These are phyloP conservation scores for Blyttiomyces sp. DNA, from an alignment of 371 early-diverging fungal species.

Conservation along the genomic window DNA sequence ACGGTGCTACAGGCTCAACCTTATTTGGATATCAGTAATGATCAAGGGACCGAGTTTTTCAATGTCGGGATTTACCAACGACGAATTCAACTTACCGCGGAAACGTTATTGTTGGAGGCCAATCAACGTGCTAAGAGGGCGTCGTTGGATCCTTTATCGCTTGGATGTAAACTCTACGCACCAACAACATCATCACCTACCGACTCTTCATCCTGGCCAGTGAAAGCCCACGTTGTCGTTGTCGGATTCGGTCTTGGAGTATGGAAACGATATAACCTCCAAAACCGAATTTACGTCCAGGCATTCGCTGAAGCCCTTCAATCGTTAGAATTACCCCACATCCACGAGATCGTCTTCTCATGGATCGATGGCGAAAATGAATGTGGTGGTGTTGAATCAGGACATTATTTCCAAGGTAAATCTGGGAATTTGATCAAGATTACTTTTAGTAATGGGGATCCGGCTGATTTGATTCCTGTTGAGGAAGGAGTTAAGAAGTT, in stretches of 20 bases:
- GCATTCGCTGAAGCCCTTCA: conserved; percentile 15
- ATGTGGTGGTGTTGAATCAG: neutral
- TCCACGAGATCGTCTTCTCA: conserved; percentile 26
- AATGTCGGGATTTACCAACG: conserved; percentile 11
- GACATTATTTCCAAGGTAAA: neutral
- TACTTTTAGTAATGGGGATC: conserved; percentile 25
- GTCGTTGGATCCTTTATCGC: neutral
- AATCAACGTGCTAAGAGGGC: conserved; percentile 15
- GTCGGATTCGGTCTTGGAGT: conserved; percentile 44
- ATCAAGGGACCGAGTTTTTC: neutral
- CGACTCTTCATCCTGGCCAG: neutral
- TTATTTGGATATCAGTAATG: neutral
- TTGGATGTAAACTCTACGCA: neutral
- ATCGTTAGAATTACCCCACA: conserved; percentile 2
- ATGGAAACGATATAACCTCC: conserved; percentile 18
- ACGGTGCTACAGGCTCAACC: neutral
- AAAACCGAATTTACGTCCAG: conserved; percentile 11
- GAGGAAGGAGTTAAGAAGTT: neutral
- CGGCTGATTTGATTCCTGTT: conserved; percentile 14
- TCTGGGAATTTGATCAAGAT: conserved; percentile 22
- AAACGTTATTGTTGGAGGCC: conserved; percentile 27
- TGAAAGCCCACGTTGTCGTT: conserved; percentile 21
- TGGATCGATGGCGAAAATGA: conserved; percentile 13
- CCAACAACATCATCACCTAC: neutral
- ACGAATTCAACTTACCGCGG: conserved; percentile 24